Evolutionary conservation across 371 early-diverging fungal species (phyloP).

Genomic region (Rhizomucor pusillus): DNA sequence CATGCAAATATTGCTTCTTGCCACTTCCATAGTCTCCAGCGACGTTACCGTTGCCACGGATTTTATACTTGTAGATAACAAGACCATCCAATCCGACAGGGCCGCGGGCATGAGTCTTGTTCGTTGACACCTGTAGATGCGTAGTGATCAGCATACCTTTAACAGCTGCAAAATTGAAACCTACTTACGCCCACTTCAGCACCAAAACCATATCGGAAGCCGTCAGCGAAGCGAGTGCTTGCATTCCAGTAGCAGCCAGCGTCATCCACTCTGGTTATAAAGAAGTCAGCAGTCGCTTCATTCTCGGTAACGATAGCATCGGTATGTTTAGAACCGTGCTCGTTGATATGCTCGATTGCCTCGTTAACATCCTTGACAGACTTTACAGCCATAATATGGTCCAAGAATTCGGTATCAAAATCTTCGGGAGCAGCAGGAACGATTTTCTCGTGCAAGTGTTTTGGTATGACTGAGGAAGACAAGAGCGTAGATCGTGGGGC

Average conservation of each 20-base stretch:
- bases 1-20: constrained; percentile 73
- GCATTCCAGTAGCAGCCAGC: constrained; percentile 98
- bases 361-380: constrained; percentile 71
- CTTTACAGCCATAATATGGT: constrained; percentile 81
- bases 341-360: constrained; percentile 90
- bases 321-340: constrained; percentile 93
- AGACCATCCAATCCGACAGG: constrained; percentile 96
- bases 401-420: constrained; percentile 90
- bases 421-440: constrained; percentile 46
- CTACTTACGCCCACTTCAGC: constrained; percentile 88
- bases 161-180: too few relatives aligned
- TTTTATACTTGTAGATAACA: constrained; percentile 93
- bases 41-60: constrained; percentile 89
- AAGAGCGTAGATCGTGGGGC: constrained; percentile 26
- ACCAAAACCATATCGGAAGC: constrained; percentile 97
- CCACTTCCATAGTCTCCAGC: constrained; percentile 78
- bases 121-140: constrained; percentile 72
- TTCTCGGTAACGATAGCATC: constrained; percentile 90
- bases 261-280: constrained; percentile 92
- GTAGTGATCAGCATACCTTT: neutral
- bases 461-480: constrained; percentile 1
- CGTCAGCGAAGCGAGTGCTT: constrained; percentile 95
- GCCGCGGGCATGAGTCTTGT: constrained; percentile 97
- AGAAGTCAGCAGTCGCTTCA: constrained; percentile 68
- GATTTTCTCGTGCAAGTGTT: constrained; percentile 20